Base-by-base conservation (phyloP, 495 filamentous ascomycete species). In the Tuber aestivum region DNA sequence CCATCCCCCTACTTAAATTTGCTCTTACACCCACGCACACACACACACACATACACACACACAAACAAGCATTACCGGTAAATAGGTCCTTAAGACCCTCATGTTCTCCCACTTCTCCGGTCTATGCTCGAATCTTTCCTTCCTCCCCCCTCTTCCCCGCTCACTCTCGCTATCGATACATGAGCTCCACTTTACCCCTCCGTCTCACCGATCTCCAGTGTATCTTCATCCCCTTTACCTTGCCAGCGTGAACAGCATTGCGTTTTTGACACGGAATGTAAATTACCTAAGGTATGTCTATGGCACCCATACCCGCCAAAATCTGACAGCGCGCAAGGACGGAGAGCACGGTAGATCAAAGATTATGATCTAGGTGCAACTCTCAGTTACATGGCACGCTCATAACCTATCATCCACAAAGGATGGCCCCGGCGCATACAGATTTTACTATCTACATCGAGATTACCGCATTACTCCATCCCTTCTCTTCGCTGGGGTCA, bases 191-290 rank as follows among this genome's bases (percentile, higher is more conserved):
- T 65, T 65, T 32, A 35, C 27, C 50, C 56, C 27, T 32, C 56
- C 56, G 50, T 61, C 50, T 61, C 50, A 61, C 50, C 50, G 50
- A 61, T 61, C 50, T 32, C n/a, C n/a, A 35, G 12, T 14, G 9
- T 65, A 35, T 27, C 56, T 65, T 56, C 50, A n/a, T 56, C 50
- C n/a, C 56, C 56, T 32, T 65, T 27, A 18, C 12, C n/a, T 16
- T 65, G 56, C 56, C 56, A 65, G n/a, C 50, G 50, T 56, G 50
- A 56, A 56, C 56, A 65, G 27, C 56, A 65, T 35, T 65, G n/a
- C 56, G 4, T 65, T 27, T 65, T 65, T 65, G 27, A 65, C 27
- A 65, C 35, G 56, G 27, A 65, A 27, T 27, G 56, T 35, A 35
- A 65, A 65, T 65, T 65, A 65, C 27, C 18, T 35, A 18, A 18